Conservation (phyloP, 2,329 filamentous ascomycete species). For the Sclerotinia nivalis region DNA sequence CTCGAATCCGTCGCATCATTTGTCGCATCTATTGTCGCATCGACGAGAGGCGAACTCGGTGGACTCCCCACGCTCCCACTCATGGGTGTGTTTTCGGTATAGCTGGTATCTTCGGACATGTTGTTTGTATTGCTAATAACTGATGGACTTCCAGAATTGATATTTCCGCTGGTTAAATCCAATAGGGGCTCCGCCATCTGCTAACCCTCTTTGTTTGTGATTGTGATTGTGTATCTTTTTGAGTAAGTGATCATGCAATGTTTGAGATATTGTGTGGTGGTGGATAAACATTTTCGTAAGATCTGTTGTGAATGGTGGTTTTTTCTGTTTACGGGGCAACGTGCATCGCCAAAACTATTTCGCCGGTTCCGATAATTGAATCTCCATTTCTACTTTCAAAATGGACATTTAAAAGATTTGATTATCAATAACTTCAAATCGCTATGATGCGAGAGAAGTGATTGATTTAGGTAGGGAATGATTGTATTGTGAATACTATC, state of each 20-base stretch:
- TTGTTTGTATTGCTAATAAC: slow-evolving; percentile 27
- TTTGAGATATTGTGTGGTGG: slow-evolving; percentile 15
- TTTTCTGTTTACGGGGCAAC: slow-evolving; percentile 25
- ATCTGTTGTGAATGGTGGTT: slow-evolving; percentile 18
- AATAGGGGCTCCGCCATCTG: slow-evolving; percentile 27
- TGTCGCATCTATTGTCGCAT: slow-evolving; percentile 25
- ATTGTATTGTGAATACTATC: not conserved
- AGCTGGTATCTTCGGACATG: slow-evolving; percentile 35
- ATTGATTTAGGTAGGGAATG: not conserved
- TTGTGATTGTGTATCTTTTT: slow-evolving; percentile 16
- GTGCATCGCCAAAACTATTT: slow-evolving; percentile 15
- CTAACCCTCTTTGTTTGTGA: slow-evolving; percentile 1
- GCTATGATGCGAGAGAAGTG: not conserved
- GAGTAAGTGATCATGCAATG: slow-evolving; percentile 20
- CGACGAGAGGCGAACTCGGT: slow-evolving; percentile 40
- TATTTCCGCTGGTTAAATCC: slow-evolving; percentile 11
- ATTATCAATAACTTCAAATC: slow-evolving; percentile 1
- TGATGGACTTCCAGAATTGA: slow-evolving; percentile 27
- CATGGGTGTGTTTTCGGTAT: slow-evolving; percentile 31
- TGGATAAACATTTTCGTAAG: slow-evolving; percentile 21
- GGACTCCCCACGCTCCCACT: slow-evolving; percentile 34
- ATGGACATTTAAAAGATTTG: not conserved
- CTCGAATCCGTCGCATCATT: slow-evolving; percentile 30
- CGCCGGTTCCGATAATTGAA: slow-evolving; percentile 8
- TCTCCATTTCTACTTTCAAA: not conserved